Conservation (phyloP, 1,284 basidiomycete species). For the Trametes sp. region DNA sequence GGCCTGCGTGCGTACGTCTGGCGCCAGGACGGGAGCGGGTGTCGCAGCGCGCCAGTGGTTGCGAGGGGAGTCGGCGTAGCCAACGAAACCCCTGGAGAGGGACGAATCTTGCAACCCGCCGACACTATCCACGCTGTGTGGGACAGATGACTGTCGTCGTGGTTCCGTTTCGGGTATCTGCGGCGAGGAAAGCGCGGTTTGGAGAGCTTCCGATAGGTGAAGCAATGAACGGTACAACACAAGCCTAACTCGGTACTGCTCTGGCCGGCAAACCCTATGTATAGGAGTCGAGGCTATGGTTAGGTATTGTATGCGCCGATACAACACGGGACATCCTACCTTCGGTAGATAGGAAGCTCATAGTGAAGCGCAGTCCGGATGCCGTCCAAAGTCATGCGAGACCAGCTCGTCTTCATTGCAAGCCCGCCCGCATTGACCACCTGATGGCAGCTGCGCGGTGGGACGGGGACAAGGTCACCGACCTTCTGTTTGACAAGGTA, state of each 20-base stretch:
- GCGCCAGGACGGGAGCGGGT: neutral
- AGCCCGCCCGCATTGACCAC: conserved; percentile 80
- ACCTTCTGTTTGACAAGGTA: conserved; percentile 74
- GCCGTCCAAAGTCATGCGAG: conserved; percentile 74
- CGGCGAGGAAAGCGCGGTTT: conserved; percentile 7
- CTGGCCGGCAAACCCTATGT: conserved; percentile 73
- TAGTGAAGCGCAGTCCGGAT: conserved; percentile 64
- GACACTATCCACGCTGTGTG: too few species aligned
- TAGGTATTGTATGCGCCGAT: too few species aligned
- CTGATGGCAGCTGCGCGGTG: conserved; percentile 78
- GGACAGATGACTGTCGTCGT: too few species aligned
- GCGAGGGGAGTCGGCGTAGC: neutral
- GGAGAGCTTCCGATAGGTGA: conserved; percentile 45
- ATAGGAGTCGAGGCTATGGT: conserved; percentile 15
- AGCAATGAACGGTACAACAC: conserved; percentile 64
- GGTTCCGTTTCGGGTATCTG: neutral
- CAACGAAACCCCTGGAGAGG: neutral
- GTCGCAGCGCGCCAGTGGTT: neutral
- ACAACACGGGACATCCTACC: conserved; percentile 51
- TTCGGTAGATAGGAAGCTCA: conserved; percentile 77
- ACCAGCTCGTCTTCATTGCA: conserved; percentile 83
- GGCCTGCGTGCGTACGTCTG: neutral
- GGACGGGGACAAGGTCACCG: conserved; percentile 80
- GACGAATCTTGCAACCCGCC: neutral
- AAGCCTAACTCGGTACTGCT: conserved; percentile 75